Percentiles rank a stretch among this genome's conserved stretches.
Evolutionary conservation across 495 filamentous ascomycete species (phyloP).

Genomic region (Neurospora sp.): DNA sequence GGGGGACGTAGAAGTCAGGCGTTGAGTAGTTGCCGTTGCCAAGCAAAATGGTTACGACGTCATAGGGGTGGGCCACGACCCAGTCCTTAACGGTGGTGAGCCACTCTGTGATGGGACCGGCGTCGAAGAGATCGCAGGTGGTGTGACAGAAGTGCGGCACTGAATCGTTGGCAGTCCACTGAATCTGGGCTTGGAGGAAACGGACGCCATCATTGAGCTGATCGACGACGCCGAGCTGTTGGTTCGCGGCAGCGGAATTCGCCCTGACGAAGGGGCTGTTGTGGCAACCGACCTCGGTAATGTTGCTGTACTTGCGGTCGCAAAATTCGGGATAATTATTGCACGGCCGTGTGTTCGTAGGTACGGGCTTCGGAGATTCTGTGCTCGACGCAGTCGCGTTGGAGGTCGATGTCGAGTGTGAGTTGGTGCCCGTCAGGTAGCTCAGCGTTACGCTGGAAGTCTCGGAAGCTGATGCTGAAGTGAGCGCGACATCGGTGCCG

Average conservation of each 20-base stretch:
- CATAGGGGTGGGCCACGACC: slow-evolving; percentile 70
- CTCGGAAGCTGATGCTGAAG: slow-evolving; percentile 5
- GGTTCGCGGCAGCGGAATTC: slow-evolving; percentile 71
- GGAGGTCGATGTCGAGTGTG: slow-evolving; percentile 17
- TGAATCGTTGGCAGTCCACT: slow-evolving; percentile 31
- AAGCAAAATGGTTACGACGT: slow-evolving; percentile 84
- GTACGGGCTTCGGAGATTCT: slow-evolving; percentile 31
- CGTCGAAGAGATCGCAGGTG: slow-evolving; percentile 67
- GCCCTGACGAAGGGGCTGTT: slow-evolving; percentile 73
- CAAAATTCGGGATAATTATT: slow-evolving; percentile 86
- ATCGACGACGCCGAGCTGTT: slow-evolving; percentile 53
- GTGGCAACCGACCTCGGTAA: slow-evolving; percentile 76
- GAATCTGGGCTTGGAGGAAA: slow-evolving; percentile 79
- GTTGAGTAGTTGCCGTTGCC: slow-evolving; percentile 65
- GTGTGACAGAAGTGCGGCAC: slow-evolving; percentile 64
- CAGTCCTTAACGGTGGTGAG: slow-evolving; percentile 59
- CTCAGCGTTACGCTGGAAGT: slow-evolving; percentile 23
- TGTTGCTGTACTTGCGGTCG: slow-evolving; percentile 71
- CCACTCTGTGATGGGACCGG: slow-evolving; percentile 66
- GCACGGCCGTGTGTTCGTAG: slow-evolving; percentile 66
- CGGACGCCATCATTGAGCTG: slow-evolving; percentile 85
- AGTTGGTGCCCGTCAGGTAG: slow-evolving; percentile 31
- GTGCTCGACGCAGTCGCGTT: slow-evolving; percentile 25
- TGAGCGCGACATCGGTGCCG: slow-evolving; percentile 23
- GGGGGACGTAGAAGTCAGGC: slow-evolving; percentile 32